Evolutionary conservation across 805 yeast species (phyloP).

Genomic region (Metschnikowia dekortorum): DNA sequence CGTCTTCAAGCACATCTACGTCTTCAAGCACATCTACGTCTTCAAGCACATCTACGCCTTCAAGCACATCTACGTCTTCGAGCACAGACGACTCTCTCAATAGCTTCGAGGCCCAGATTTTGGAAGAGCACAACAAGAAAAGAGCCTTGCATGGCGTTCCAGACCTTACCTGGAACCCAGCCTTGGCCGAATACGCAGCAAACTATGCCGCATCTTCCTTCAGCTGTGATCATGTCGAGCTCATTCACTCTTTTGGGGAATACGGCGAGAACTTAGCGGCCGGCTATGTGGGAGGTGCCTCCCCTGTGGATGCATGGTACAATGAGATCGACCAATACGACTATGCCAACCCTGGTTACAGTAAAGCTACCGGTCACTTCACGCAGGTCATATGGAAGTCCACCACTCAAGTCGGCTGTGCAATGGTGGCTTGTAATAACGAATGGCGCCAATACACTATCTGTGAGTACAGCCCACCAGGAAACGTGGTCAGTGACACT

Average conservation of each 20-base stretch:
- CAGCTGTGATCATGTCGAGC: slow-evolving; percentile 54
- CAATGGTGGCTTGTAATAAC: slow-evolving; percentile 42
- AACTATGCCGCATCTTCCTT: slow-evolving; percentile 45
- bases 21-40: background rate
- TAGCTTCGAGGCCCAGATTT: slow-evolving; percentile 26
- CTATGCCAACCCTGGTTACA: slow-evolving; percentile 48
- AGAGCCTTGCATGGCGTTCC: slow-evolving; percentile 34
- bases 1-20: background rate
- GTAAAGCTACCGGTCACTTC: slow-evolving; percentile 66
- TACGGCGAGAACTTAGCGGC: slow-evolving; percentile 79
- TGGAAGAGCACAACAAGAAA: slow-evolving; percentile 33
- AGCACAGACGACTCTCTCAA: slow-evolving; percentile 6
- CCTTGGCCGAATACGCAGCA: slow-evolving; percentile 31
- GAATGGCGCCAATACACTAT: slow-evolving; percentile 59
- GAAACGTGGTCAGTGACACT: slow-evolving; percentile 44
- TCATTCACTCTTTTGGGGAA: slow-evolving; percentile 59
- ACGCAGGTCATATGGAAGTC: slow-evolving; percentile 72
- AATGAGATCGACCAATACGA: slow-evolving; percentile 55
- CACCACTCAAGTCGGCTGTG: slow-evolving; percentile 65
- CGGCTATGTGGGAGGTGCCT: slow-evolving; percentile 52
- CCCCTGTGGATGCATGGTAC: slow-evolving; percentile 74
- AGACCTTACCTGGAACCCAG: slow-evolving; percentile 29
- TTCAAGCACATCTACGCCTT: slow-evolving; percentile 4
- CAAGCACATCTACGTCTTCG: slow-evolving; percentile 4
- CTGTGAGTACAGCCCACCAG: slow-evolving; percentile 60